Evolutionary conservation across 31 red algal genomes (phyloP), one percentile per base, ranked within the genome.

Genomic region (Porphyra umbilicalis): DNA sequence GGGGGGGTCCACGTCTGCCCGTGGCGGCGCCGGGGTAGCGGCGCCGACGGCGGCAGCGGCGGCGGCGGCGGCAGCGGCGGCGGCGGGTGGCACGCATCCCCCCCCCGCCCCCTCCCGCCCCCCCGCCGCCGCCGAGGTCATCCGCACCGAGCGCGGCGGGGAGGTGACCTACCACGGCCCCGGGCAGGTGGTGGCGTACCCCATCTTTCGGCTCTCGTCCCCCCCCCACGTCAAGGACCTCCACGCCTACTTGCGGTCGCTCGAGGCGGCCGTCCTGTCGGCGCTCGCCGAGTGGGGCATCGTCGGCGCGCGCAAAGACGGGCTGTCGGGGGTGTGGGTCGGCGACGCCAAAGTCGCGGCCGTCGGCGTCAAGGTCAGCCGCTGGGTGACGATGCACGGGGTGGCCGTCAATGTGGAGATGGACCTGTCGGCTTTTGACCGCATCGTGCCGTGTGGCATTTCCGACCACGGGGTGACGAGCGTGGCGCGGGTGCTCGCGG

Each of bases 161-260:
- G 90, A 98, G 37, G 90, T 98, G 6, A 98, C 96, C 25, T 98
- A 91, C 82, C 96, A 98, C 82, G 96, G 93, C 31, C 96, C 96
- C 11, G 96, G 96, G n/a, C 96, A 98, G 79, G 40, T 95, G 35
- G 87, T 95, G 33, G 84, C 76, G 35, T 98, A 98, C 78, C 93
- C 96, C 8, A 96, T 98, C 75, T 77, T 98, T 20, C 84, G 93
- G 75, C 80, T 98, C 31, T 31, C 34, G 7, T 75, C 79, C 33
- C 83, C 88, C 34, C 67, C 37, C 38, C 84, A 87, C 76, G 81
- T 77, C 35, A 91, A 85, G 75, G 96, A 98, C 35, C 38, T 98
- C 29, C 92, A 93, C 39, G 94, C 85, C 88, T 98, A 98, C 81
- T 39, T 98, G 36, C 85, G 90, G 36, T 35, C 34, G 31, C 83